phyloP scores from a whole-genome alignment of 73 alveolate genomes.

The Loxodes magnus region DNA sequence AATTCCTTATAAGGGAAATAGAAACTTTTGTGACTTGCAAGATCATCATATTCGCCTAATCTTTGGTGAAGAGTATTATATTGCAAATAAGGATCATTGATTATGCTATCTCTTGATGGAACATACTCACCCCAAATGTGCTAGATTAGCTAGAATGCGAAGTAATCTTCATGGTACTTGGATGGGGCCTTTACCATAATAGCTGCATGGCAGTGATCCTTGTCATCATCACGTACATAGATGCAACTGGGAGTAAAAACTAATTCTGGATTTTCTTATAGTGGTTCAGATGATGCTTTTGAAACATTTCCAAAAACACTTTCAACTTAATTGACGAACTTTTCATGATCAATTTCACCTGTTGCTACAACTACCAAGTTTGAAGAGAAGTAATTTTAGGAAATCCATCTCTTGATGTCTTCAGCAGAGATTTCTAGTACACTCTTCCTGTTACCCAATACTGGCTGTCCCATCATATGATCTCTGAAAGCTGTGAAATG shows the following conservation, averaged over 20 bases:
- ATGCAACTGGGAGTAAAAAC: constrained; percentile 14
- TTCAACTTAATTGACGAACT: constrained; percentile 31
- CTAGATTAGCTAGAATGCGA: not conserved
- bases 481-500: constrained; percentile 34
- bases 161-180: not conserved
- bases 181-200: not conserved
- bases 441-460: constrained; percentile 44
- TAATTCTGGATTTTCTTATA: constrained; percentile 13
- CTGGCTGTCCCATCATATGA: constrained; percentile 60
- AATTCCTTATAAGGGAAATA: not conserved
- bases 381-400: constrained; percentile 29
- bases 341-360: constrained; percentile 43
- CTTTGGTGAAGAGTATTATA: not conserved
- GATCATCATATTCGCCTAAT: not conserved
- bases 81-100: not conserved
- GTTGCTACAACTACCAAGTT: constrained; percentile 52
- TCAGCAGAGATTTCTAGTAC: constrained; percentile 32
- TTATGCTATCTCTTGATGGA: not conserved
- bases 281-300: constrained; percentile 6
- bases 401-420: constrained; percentile 34
- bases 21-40: not conserved
- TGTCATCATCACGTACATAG: constrained; percentile 34
- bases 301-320: constrained; percentile 20
- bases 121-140: not conserved
- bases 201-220: constrained; percentile 1